Evolutionary conservation across 2,329 filamentous ascomycete genomes (phyloP).

Genomic region (Sporothrix brasiliensis): DNA sequence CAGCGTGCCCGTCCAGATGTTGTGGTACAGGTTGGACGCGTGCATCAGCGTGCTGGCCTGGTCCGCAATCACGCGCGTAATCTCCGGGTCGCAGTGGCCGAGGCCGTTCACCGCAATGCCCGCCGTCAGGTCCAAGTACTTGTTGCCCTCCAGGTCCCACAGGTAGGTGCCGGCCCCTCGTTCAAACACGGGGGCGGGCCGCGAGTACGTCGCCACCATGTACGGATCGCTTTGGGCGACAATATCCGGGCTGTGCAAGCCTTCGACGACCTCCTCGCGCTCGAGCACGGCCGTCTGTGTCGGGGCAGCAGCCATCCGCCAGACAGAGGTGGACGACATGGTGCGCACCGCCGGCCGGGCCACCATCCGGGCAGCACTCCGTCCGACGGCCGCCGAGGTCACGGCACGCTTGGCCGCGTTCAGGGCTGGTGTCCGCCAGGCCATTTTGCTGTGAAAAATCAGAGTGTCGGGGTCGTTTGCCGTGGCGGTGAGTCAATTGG

Average conservation of each 20-base stretch:
- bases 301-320: slow-evolving; percentile 18
- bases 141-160: slow-evolving; percentile 85
- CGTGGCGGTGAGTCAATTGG: not conserved
- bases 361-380: slow-evolving; percentile 17
- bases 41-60: slow-evolving; percentile 78
- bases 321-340: not conserved
- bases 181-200: slow-evolving; percentile 86
- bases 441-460: slow-evolving; percentile 28
- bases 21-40: slow-evolving; percentile 95
- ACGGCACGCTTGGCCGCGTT: slow-evolving; percentile 31
- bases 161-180: slow-evolving; percentile 84
- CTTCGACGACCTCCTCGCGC: slow-evolving; percentile 12
- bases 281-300: not conserved
- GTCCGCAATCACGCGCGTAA: slow-evolving; percentile 68
- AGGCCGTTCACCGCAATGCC: slow-evolving; percentile 95
- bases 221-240: slow-evolving; percentile 76
- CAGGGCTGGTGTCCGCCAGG: slow-evolving; percentile 32
- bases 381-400: not conserved
- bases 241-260: slow-evolving; percentile 63
- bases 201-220: slow-evolving; percentile 95
- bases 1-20: slow-evolving; percentile 88
- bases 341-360: slow-evolving; percentile 23
- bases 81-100: slow-evolving; percentile 83
- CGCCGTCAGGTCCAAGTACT: slow-evolving; percentile 91
- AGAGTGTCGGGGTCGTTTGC: not conserved